Evolutionary conservation across 306 rosid species (phyloP).

Genomic region (Pterocarpus santalinus): DNA sequence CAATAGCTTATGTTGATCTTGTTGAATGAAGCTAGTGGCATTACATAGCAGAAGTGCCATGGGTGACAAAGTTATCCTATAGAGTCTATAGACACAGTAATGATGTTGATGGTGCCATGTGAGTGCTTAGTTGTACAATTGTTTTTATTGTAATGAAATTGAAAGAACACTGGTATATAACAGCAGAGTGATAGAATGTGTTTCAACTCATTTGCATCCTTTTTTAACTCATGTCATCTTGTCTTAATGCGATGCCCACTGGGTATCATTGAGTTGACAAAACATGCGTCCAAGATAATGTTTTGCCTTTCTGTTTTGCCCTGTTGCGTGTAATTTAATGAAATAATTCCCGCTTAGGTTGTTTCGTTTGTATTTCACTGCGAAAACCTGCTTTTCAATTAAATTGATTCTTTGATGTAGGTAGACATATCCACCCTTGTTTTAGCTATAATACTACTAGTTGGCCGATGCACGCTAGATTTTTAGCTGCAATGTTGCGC

Average conservation of each 20-base stretch:
- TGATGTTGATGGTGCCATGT: slow-evolving; percentile 54
- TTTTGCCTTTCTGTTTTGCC: slow-evolving; percentile 4
- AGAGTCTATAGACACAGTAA: slow-evolving; percentile 12
- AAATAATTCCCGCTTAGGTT: neutral
- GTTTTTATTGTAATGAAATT: slow-evolving; percentile 43
- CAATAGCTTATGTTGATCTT: slow-evolving; percentile 17
- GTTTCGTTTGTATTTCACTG: neutral
- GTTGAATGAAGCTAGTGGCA: slow-evolving; percentile 14
- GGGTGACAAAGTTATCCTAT: slow-evolving; percentile 30
- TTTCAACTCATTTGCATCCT: neutral
- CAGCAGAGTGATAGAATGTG: slow-evolving; percentile 40
- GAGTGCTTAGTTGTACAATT: slow-evolving; percentile 47
- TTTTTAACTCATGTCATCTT: neutral
- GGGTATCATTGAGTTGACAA: neutral
- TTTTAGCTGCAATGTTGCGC: slow-evolving; percentile 8
- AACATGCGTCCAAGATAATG: neutral
- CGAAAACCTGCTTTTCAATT: slow-evolving; percentile 9
- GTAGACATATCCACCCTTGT: neutral
- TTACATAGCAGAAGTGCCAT: slow-evolving; percentile 15
- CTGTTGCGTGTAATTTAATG: neutral
- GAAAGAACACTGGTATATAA: slow-evolving; percentile 32
- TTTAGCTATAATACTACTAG: neutral
- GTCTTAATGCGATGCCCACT: neutral
- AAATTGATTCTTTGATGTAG: neutral
- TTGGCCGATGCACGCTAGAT: neutral